These are phyloP conservation scores for Bipolaris cookei DNA, from an alignment of 2,329 filamentous ascomycete species.

Conservation along the genomic window DNA sequence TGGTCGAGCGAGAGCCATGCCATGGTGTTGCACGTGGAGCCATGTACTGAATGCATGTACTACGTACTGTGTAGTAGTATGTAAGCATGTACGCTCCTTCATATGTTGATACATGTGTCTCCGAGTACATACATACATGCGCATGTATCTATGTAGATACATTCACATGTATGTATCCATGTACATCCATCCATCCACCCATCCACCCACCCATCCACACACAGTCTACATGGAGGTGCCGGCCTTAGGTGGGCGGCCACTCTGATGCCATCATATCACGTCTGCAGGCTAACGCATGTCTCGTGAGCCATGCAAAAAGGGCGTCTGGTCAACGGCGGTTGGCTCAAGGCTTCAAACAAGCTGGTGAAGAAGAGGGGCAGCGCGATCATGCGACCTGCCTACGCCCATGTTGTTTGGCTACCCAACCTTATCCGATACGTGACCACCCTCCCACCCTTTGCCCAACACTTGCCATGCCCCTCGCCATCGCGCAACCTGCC, in stretches of 20 bases:
- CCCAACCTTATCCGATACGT: constrained; percentile 27
- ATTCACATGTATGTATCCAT: too few species aligned
- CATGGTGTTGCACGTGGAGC: constrained; percentile 5
- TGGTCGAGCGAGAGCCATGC: background rate
- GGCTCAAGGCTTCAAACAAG: constrained; percentile 22
- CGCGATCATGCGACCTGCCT: constrained; percentile 36
- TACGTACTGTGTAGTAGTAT: background rate
- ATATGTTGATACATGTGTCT: too few species aligned
- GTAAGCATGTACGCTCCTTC: too few species aligned
- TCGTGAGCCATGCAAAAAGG: constrained; percentile 26
- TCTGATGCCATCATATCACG: too few species aligned
- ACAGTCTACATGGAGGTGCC: background rate
- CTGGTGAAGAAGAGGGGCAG: constrained; percentile 34
- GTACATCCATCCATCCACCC: too few species aligned
- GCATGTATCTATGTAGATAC: too few species aligned
- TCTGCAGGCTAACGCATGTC: constrained; percentile 17
- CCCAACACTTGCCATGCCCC: background rate
- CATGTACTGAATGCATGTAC: background rate
- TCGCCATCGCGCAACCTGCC: background rate
- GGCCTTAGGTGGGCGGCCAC: too few species aligned
- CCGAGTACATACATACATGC: background rate
- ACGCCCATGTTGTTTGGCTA: constrained; percentile 22
- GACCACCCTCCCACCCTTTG: constrained; percentile 8
- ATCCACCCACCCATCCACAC: background rate
- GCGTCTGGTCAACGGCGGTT: constrained; percentile 17